Evolutionary conservation across 2,329 filamentous ascomycete species (phyloP).

Genomic region (Xylaria sp.): DNA sequence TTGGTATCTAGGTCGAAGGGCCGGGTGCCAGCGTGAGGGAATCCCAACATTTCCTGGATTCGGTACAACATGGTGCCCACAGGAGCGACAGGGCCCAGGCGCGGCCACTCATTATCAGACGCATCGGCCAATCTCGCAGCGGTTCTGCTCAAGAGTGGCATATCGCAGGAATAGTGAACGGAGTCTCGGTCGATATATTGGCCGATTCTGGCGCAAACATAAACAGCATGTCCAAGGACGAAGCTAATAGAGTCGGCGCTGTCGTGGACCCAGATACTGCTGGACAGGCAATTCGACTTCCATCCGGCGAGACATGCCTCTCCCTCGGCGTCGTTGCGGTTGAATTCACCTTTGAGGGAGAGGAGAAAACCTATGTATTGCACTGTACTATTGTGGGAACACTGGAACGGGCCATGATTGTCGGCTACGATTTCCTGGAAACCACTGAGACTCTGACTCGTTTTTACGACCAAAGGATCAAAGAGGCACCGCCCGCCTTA

Average conservation of each 20-base stretch:
- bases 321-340: background rate
- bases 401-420: constrained; percentile 1
- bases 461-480: background rate
- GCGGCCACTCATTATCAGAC: no score
- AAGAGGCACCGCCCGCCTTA: background rate
- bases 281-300: constrained; percentile 2
- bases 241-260: background rate
- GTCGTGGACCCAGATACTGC: background rate
- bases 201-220: constrained; percentile 3
- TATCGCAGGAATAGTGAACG: background rate
- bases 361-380: background rate
- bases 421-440: constrained; percentile 6
- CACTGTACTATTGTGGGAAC: background rate
- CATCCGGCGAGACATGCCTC: constrained; percentile 8
- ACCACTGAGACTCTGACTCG: constrained; percentile 10
- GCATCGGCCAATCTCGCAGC: no score
- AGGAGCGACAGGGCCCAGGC: no score
- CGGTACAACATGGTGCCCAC: no score
- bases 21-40: no score
- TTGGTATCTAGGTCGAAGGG: no score
- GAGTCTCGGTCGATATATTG: background rate
- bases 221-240: constrained; percentile 3
- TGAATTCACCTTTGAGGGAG: constrained; percentile 3
- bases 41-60: no score
- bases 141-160: background rate